A percentile compares a stretch with the other conserved stretches of the same genome.
Conservation (phyloP, 1,284 basidiomycete species). For the Caloboletus firmus region DNA sequence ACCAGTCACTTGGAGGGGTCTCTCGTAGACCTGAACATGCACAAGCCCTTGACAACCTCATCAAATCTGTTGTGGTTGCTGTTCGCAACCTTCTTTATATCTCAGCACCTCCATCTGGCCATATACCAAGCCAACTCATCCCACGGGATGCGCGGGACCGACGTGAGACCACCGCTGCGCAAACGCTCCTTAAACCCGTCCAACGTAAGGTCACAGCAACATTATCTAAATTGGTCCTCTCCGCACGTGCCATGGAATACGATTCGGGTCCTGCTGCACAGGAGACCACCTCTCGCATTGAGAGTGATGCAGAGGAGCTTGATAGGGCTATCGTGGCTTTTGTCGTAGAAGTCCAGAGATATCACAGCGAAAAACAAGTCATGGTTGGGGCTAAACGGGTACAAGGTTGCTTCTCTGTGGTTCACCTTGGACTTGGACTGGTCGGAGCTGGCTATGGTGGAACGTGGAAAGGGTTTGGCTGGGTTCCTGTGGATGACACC, state of each 20-base stretch:
- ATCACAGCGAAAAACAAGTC: constrained; percentile 44
- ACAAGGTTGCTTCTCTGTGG: constrained; percentile 60
- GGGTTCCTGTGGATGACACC: constrained; percentile 55
- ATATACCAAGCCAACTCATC: constrained; percentile 58
- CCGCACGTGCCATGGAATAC: constrained; percentile 74
- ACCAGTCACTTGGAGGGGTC: constrained; percentile 48
- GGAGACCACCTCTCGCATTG: constrained; percentile 71
- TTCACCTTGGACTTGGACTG: constrained; percentile 68
- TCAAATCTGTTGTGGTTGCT: constrained; percentile 63
- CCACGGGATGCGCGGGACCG: constrained; percentile 50
- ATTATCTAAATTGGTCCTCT: constrained; percentile 71
- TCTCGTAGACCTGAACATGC: constrained; percentile 54
- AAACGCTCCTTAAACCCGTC: constrained; percentile 66
- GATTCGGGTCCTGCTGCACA: constrained; percentile 61
- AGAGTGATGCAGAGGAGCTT: constrained; percentile 76
- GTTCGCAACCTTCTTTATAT: constrained; percentile 76
- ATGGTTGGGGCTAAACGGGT: constrained; percentile 52
- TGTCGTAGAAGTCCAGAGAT: constrained; percentile 67
- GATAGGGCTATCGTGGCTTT: constrained; percentile 73
- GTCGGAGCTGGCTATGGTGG: constrained; percentile 69
- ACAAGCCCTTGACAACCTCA: constrained; percentile 58
- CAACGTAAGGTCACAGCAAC: constrained; percentile 79
- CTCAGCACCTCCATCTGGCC: constrained; percentile 60
- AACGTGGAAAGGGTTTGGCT: constrained; percentile 79
- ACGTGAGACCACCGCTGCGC: constrained; percentile 44